Evolutionary conservation across 2,329 filamentous ascomycete genomes (phyloP), one percentile per base, ranked within the genome.

Genomic region (Aspergillus fructus): DNA sequence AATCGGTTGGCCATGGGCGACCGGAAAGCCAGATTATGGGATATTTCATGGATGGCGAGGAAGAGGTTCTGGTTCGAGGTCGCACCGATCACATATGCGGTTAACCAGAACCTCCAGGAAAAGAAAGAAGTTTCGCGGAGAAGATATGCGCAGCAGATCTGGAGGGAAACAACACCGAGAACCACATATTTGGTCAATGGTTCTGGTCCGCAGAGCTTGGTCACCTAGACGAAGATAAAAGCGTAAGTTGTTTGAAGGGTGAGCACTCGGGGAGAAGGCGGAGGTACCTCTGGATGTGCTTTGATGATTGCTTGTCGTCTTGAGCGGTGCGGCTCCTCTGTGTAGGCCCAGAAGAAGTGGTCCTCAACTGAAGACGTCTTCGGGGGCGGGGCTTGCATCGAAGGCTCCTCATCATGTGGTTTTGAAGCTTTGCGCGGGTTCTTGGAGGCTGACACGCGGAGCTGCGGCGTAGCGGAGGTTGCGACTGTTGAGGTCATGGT

Each of bases 31-130:
- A 99, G 82, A 73, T 99, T 99, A 79, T 99, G 94, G 15, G 91
- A 96, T 74, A 99, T 97, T 78, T 99, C 94, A 79, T 99, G 94
- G 71, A 99, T 99, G 58, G 94, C 92, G 42, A 99, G 87, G 80
- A 99, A 99, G 50, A 97, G 85, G 76, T 99, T 99, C 81, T 99
- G 94, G 81, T 97, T 99, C 54, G 93, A 88, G 0, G 94, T 97
- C 30, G 94, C 94, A 56, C 94, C 94, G 61, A 99, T 83, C 54
- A 96, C 79, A 77, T 99, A 99, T 62, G 91, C 92, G 0, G 92
- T 89, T 55, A 88, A 81, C 81, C 96, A 88, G 80, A 96, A 97
- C 63, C 82, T 85, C 84, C 87, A 90, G 58, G 91, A 94, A 68
- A 93, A 83, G 71, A 97, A 86, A 15, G 91, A 78, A 2, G 89